Conservation (phyloP, 2,329 filamentous ascomycete species). For the Epichloe amarillans region DNA sequence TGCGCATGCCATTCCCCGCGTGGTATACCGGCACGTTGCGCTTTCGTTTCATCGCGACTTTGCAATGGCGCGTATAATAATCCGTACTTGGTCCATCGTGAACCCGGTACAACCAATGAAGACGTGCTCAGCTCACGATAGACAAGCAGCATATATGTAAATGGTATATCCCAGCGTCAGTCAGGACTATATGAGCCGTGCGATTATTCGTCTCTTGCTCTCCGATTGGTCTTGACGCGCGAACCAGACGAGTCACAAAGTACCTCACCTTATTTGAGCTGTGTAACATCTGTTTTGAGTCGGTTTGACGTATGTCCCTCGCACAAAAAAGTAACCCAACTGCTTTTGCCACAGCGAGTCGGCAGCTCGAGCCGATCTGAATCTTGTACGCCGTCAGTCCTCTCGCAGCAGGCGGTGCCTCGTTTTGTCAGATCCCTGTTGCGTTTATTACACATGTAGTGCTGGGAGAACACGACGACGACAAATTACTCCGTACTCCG, state of each 20-base stretch:
- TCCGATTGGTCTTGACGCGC: neutral
- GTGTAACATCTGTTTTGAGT: neutral
- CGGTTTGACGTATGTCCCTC: neutral
- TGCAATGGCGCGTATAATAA: too few relatives aligned
- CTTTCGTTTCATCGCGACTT: neutral
- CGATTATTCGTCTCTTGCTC: neutral
- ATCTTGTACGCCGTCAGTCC: neutral
- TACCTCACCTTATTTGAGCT: neutral
- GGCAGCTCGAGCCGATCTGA: conserved; percentile 4
- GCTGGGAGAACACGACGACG: neutral
- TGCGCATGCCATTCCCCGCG: neutral
- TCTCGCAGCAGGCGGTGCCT: neutral
- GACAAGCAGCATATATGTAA: neutral
- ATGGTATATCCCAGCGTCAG: neutral
- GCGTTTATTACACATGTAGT: neutral
- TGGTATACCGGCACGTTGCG: neutral
- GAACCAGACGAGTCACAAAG: neutral
- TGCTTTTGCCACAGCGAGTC: neutral
- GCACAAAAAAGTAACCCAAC: neutral
- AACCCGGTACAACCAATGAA: too few relatives aligned
- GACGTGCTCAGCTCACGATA: too few relatives aligned
- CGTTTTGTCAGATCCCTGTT: neutral
- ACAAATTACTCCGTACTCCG: too few relatives aligned
- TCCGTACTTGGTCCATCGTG: too few relatives aligned
- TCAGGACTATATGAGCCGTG: neutral